These are phyloP conservation scores for Sequoiadendron giganteum DNA, from an alignment of 75 land plant species.

Conservation along the genomic window DNA sequence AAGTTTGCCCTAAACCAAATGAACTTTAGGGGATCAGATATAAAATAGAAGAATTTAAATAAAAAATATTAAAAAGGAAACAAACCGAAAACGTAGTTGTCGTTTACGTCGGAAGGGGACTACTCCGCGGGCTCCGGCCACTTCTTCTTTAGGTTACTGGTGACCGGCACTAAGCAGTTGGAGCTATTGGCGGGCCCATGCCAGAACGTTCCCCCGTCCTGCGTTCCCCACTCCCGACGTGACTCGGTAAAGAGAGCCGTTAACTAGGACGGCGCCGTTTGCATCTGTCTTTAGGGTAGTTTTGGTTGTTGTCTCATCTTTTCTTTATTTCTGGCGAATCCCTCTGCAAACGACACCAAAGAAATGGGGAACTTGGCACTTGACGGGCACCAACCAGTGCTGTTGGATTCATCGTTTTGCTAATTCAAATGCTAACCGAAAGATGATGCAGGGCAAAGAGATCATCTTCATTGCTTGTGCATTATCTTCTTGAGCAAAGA, in stretches of 20 bases:
- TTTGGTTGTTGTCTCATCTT: constrained; percentile 6
- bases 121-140: not conserved
- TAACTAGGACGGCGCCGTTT: constrained; percentile 11
- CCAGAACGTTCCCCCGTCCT: not conserved
- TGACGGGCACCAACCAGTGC: constrained; percentile 5
- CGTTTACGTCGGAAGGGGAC: not conserved
- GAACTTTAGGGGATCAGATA: no score
- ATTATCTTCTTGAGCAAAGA: not conserved
- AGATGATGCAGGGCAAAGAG: not conserved
- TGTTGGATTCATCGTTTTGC: not conserved
- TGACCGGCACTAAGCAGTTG: not conserved
- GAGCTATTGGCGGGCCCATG: not conserved
- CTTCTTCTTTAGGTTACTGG: not conserved
- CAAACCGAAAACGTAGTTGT: not conserved
- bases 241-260: not conserved
- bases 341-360: not conserved
- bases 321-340: not conserved
- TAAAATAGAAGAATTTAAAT: no score
- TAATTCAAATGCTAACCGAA: not conserved
- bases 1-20: no score
- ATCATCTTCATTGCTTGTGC: constrained; percentile 4
- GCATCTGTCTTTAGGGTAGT: not conserved
- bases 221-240: not conserved
- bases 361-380: not conserved
- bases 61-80: no score